A percentile compares a stretch with the other conserved stretches of the same genome.
Evolutionary conservation across 139 green algal species (phyloP).

Genomic region (Chlorella ohadii): DNA sequence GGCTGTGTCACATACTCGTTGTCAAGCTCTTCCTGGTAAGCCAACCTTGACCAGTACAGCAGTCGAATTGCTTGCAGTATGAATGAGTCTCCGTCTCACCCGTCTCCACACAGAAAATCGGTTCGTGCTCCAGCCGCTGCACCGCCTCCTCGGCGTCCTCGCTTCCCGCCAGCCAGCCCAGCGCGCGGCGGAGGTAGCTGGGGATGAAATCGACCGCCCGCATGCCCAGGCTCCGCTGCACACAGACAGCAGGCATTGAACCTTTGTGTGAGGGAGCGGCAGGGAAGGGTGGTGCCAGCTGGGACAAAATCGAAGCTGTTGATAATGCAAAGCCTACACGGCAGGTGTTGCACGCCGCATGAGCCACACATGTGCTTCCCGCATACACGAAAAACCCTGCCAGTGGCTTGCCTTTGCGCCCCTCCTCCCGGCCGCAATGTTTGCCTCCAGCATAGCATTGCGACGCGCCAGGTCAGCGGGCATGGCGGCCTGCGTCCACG

Average conservation of each 20-base stretch:
- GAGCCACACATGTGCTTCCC: too few species aligned
- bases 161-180: conserved; percentile 3
- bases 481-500: background rate
- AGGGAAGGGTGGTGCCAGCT: too few species aligned
- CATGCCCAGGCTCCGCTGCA: too few species aligned
- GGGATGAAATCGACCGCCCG: background rate
- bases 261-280: too few species aligned
- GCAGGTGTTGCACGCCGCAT: too few species aligned
- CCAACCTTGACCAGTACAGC: background rate
- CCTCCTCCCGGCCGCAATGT: too few species aligned
- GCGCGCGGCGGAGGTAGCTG: background rate
- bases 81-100: background rate
- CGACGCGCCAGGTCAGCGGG: conserved; percentile 5
- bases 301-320: too few species aligned
- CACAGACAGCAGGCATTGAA: background rate
- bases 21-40: background rate
- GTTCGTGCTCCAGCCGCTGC: background rate
- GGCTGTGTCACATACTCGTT: too few species aligned
- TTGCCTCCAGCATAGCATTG: conserved; percentile 8
- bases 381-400: too few species aligned
- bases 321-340: too few species aligned
- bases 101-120: conserved; percentile 24
- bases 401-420: too few species aligned
- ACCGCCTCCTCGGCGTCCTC: background rate
- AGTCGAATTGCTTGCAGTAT: too few species aligned